Evolutionary conservation across 768 basidiomycete species (phyloP).

Genomic region (Naganishia vaughanmartiniae): DNA sequence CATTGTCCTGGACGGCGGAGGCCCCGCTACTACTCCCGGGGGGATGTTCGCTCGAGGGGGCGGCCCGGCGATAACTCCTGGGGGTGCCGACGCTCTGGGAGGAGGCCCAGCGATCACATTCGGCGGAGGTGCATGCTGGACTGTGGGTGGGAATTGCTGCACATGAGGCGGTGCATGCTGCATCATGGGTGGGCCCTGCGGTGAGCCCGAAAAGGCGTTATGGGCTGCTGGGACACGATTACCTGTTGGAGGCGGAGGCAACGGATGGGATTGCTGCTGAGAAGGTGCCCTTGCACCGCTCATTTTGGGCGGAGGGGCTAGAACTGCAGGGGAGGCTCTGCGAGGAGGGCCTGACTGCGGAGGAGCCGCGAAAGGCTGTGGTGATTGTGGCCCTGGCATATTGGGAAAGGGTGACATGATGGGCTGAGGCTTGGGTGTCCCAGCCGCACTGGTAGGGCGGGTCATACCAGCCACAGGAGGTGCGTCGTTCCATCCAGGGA

Average conservation of each 20-base stretch:
- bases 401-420: conserved; percentile 90
- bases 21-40: conserved; percentile 4
- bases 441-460: conserved; percentile 59
- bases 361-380: conserved; percentile 19
- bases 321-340: conserved; percentile 38
- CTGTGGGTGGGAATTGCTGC: conserved; percentile 29
- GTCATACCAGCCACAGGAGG: conserved; percentile 55
- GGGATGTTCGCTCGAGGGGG: conserved; percentile 38
- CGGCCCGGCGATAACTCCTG: conserved; percentile 41
- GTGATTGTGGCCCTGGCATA: conserved; percentile 26
- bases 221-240: conserved; percentile 41
- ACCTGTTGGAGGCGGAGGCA: conserved; percentile 3
- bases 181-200: conserved; percentile 32
- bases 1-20: conserved; percentile 16
- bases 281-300: conserved; percentile 25
- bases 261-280: conserved; percentile 15
- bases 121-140: conserved; percentile 32
- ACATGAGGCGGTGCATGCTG: conserved; percentile 32
- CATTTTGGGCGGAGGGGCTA: conserved; percentile 48
- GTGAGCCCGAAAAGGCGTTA: conserved; percentile 54
- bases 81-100: conserved; percentile 35
- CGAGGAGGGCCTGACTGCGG: conserved; percentile 35
- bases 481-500: conserved; percentile 90
- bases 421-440: conserved; percentile 62
- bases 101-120: conserved; percentile 45